These are phyloP conservation scores for Coelastrella sp. DNA, from an alignment of 139 green algal species.

Conservation along the genomic window DNA sequence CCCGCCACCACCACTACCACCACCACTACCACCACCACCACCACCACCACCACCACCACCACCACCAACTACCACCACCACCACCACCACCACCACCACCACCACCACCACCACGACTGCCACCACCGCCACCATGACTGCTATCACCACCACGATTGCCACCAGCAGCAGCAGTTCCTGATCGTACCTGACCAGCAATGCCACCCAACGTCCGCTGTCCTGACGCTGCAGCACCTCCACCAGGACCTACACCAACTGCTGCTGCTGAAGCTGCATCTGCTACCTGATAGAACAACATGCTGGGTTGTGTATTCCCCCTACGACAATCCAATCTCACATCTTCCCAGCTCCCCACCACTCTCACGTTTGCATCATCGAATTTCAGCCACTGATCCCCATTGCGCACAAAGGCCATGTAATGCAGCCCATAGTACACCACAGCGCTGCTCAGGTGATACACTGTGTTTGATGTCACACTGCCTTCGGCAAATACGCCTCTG, in stretches of 20 bases:
- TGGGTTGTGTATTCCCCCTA: constrained; percentile 75
- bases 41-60: no score
- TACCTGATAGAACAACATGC: constrained; percentile 69
- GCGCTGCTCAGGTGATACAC: constrained; percentile 76
- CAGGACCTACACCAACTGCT: neutral
- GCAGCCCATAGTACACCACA: constrained; percentile 91
- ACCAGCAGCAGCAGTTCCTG: no score
- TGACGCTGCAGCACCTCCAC: no score
- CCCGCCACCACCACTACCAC: no score
- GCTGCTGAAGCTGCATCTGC: neutral
- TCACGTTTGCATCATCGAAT: constrained; percentile 77
- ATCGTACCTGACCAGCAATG: neutral
- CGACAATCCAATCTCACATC: constrained; percentile 73
- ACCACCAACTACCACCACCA: no score
- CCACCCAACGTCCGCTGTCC: neutral
- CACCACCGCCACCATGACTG: no score
- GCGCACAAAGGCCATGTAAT: constrained; percentile 90
- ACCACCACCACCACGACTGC: no score
- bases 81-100: no score
- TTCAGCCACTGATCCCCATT: constrained; percentile 75
- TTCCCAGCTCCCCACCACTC: constrained; percentile 63
- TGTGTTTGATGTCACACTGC: neutral
- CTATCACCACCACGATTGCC: no score
- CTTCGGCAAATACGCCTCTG: neutral
- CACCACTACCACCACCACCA: no score